phyloP scores from a whole-genome alignment of 805 yeast species.

The Candida vaughaniae region DNA sequence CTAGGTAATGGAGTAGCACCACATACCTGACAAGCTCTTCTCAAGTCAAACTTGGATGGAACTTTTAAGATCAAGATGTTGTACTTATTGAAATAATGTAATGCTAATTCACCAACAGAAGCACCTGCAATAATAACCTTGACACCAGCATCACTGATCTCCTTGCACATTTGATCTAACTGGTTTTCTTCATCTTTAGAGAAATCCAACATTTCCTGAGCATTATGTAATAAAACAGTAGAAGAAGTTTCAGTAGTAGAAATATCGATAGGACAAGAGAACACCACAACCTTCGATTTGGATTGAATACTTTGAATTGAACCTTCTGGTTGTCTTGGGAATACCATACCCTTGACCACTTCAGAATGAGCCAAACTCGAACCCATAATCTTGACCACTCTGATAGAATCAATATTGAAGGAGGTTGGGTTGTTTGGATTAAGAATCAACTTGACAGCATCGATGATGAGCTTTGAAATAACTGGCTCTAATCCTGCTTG shows the following conservation, averaged over 20 bases:
- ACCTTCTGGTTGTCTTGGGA: slow-evolving; percentile 97
- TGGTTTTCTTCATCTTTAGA: slow-evolving; percentile 95
- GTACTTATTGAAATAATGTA: slow-evolving; percentile 88
- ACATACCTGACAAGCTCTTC: slow-evolving; percentile 93
- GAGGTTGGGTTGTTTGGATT: slow-evolving; percentile 63
- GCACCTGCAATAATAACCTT: slow-evolving; percentile 93
- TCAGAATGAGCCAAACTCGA: slow-evolving; percentile 67
- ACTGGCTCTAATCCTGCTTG: slow-evolving; percentile 86
- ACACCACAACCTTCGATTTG: slow-evolving; percentile 85
- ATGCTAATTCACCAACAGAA: slow-evolving; percentile 86
- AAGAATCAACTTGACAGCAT: slow-evolving; percentile 73
- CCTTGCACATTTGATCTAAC: slow-evolving; percentile 80
- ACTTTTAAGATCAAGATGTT: slow-evolving; percentile 83
- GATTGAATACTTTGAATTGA: slow-evolving; percentile 59
- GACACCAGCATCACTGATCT: slow-evolving; percentile 80
- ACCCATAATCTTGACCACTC: slow-evolving; percentile 98
- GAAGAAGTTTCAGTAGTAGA: slow-evolving; percentile 98
- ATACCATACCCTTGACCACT: slow-evolving; percentile 96
- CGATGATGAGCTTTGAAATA: slow-evolving; percentile 74
- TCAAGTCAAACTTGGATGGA: slow-evolving; percentile 89
- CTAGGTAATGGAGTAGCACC: slow-evolving; percentile 96
- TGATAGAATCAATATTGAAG: slow-evolving; percentile 89
- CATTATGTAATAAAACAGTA: slow-evolving; percentile 92
- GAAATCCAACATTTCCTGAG: slow-evolving; percentile 94
- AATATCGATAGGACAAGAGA: slow-evolving; percentile 90